Percentiles rank a stretch among this genome's conserved stretches.
phyloP scores from a whole-genome alignment of 2,329 filamentous ascomycete species.

The Sporothrix pallida region DNA sequence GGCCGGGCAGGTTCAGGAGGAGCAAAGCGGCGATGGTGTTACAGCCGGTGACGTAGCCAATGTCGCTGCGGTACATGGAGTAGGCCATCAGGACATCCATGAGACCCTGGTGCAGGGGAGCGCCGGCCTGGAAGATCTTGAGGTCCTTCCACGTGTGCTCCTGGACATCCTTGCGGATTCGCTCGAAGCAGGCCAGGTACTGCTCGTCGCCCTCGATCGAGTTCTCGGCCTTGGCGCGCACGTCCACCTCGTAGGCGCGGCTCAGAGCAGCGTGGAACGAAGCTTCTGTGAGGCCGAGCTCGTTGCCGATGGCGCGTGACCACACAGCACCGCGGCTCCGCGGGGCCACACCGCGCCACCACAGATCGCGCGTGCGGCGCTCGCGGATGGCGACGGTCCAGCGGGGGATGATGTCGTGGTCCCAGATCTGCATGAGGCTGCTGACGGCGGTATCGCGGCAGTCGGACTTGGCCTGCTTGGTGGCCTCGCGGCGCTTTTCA shows the following conservation, averaged over 20 bases:
- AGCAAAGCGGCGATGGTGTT: conserved; percentile 78
- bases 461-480: conserved; percentile 57
- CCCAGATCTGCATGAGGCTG: conserved; percentile 69
- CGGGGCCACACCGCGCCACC: conserved; percentile 80
- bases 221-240: conserved; percentile 58
- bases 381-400: conserved; percentile 75
- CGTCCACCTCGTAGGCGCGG: conserved; percentile 68
- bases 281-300: conserved; percentile 67
- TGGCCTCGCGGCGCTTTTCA: conserved; percentile 63
- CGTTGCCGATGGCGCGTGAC: conserved; percentile 74
- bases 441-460: conserved; percentile 61
- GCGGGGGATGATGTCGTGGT: conserved; percentile 75
- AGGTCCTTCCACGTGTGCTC: conserved; percentile 72
- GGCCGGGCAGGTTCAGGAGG: conserved; percentile 70
- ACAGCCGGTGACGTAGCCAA: conserved; percentile 76
- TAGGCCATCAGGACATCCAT: conserved; percentile 79
- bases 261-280: conserved; percentile 74
- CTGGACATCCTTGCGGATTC: conserved; percentile 68
- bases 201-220: conserved; percentile 60
- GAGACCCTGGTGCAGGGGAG: conserved; percentile 70
- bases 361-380: conserved; percentile 73
- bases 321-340: conserved; percentile 72
- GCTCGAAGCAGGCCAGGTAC: conserved; percentile 65
- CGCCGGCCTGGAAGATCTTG: conserved; percentile 71
- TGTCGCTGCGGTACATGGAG: conserved; percentile 80